phyloP scores from a whole-genome alignment of 2,329 filamentous ascomycete genomes.

The Aureobasidium sp. region DNA sequence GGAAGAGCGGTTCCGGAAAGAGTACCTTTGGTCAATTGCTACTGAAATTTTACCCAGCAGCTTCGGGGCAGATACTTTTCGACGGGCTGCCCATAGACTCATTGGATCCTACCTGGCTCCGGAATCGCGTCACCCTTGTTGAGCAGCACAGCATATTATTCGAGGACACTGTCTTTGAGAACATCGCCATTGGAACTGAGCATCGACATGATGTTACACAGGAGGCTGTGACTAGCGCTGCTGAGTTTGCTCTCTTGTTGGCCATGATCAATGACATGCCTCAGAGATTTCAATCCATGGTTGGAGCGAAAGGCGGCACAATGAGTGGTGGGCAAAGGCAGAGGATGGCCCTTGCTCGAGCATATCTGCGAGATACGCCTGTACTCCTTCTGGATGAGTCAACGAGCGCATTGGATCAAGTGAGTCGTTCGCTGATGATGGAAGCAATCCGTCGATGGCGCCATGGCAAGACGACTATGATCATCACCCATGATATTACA shows the following conservation, averaged over 20 bases:
- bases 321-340: constrained; percentile 84
- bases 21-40: constrained; percentile 79
- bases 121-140: constrained; percentile 68
- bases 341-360: constrained; percentile 70
- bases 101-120: constrained; percentile 63
- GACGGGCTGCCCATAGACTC: constrained; percentile 56
- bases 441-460: constrained; percentile 71
- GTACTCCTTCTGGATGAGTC: constrained; percentile 83
- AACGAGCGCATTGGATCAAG: constrained; percentile 76
- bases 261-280: constrained; percentile 60
- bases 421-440: constrained; percentile 60
- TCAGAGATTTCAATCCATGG: constrained; percentile 59
- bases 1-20: constrained; percentile 83
- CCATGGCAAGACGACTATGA: constrained; percentile 72
- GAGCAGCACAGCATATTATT: constrained; percentile 79
- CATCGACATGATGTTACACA: constrained; percentile 41
- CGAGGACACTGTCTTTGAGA: constrained; percentile 67
- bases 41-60: constrained; percentile 64
- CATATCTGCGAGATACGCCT: constrained; percentile 65
- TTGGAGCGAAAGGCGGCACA: constrained; percentile 60
- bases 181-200: constrained; percentile 63
- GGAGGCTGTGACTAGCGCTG: constrained; percentile 53
- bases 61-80: constrained; percentile 57
- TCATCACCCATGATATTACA: constrained; percentile 83
- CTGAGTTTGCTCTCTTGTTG: constrained; percentile 60